Evolutionary conservation across 345 rosid genomes (phyloP).

Genomic region (Gossypium longicalyx): DNA sequence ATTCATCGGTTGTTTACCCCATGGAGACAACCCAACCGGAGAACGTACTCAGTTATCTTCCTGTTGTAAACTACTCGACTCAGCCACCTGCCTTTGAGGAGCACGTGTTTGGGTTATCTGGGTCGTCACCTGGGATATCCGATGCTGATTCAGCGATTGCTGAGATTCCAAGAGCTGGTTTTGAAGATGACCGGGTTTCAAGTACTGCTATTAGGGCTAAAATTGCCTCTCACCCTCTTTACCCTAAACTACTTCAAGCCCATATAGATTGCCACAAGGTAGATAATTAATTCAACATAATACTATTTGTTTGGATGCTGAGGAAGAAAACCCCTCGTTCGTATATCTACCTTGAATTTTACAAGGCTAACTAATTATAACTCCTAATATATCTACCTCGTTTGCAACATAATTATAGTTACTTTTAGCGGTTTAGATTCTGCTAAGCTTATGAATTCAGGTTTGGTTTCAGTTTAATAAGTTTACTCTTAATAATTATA

Average conservation of each 20-base stretch:
- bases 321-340: neutral
- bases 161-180: constrained; percentile 31
- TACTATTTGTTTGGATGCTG: neutral
- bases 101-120: constrained; percentile 16
- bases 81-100: constrained; percentile 16
- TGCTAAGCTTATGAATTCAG: neutral
- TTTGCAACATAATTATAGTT: neutral
- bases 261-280: constrained; percentile 95
- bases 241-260: constrained; percentile 77
- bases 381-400: too few species aligned
- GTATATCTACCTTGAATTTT: too few species aligned
- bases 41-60: constrained; percentile 22
- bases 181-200: constrained; percentile 35
- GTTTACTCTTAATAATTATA: neutral
- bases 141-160: constrained; percentile 50
- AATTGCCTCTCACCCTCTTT: constrained; percentile 74
- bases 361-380: neutral
- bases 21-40: constrained; percentile 43
- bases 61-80: constrained; percentile 32
- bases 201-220: constrained; percentile 48
- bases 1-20: constrained; percentile 39
- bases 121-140: constrained; percentile 37
- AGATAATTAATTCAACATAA: too few species aligned
- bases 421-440: neutral
- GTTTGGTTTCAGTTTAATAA: neutral